Base-by-base conservation (phyloP, 1,284 basidiomycete species). In the Erythrobasidium hasegawianum region DNA sequence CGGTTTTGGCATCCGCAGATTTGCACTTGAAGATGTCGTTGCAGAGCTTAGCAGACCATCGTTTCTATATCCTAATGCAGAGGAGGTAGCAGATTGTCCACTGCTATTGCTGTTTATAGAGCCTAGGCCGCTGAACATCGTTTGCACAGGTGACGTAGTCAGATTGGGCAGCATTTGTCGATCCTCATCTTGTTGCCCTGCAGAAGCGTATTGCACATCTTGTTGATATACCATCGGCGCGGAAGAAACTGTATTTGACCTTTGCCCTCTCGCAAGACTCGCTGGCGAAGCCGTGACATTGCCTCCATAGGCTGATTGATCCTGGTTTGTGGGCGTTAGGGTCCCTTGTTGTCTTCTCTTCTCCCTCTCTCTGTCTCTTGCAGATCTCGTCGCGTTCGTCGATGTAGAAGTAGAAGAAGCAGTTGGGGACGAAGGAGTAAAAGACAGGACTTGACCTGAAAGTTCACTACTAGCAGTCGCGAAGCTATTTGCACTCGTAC, bases 401-500 rank as follows among this genome's bases (percentile, higher is more conserved):
- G 33, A 33, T 5, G 33, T 33, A 33, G 33, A 27, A 27, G 50
- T 26, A 24, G 3, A 4, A 3, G 50, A 22, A 16, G 20, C 50
- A 29, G 50, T 53, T 16, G 50, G 16, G 9, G 50, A 53, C 4
- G 33, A 33, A 33, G 33, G 33, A 5, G 33, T 33, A 11, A 33
- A 33, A 5, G 50, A 16, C 43, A 47, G 43, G 16, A n/a, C 43
- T 24, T 47, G 43, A 24, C 43, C 14, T 14, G 33, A 5, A n/a
- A 14, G 43, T 24, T 47, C 43, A 24, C 43, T 47, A 24, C 59
- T 62, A 9, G 59, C 59, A 14, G 59, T 62, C 10, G 39, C 54
- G 33, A 62, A 62, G 59, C 59, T 62, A 18, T 52, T 54, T 18
- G 53, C 41, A 18, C 49, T 53, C 14, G 52, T 49, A 24, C 59